Evolutionary conservation across 805 yeast species (phyloP), one percentile per base, ranked within the genome.

Genomic region (Yueomyces sinensis): DNA sequence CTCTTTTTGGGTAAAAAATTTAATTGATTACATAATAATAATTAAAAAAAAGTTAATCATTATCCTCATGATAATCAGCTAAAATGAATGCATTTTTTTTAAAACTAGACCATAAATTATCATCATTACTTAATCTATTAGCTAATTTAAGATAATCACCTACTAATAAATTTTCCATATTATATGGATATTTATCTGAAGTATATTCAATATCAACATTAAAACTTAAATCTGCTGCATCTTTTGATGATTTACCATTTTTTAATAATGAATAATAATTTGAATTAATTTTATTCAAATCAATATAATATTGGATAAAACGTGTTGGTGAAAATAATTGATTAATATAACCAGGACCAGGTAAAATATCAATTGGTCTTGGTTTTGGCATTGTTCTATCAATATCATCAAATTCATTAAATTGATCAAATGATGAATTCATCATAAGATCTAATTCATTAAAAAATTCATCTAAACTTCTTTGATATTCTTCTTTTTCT

Each of bases 271-370:
- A 48, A 41, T 68, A 61, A 29, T 56, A 59, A 0, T 59, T 50
- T 4, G 52, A 40, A 40, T 74, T 73, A 31, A 74, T 62, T 9
- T 55, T 41, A 18, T 62, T 54, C 40, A 83, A 62, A 52, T 83
- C 82, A n/a, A 76, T 67, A 52, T 62, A 83, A 51, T 77, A 82
- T 50, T 82, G 93, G 1, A 74, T 74, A 55, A 76, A 84, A 39
- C 73, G 61, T 28, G 70, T 66, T 0, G 94, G 94, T 0, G 89
- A 65, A 43, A 81, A 81, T 23, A 74, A 50, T 58, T 82, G 93
- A 2, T 76, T 70, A 2, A 59, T 56, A 50, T 77, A 82, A 0
- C 78, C 95, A 2, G 94, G 95, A 0, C 95, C 95, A 27, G 76
- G 52, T 1, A 70, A 64, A 16, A 61, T 37, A 13, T 56, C 52